phyloP scores from a whole-genome alignment of 73 alveolate genomes.

The Symbiodinium natans region DNA sequence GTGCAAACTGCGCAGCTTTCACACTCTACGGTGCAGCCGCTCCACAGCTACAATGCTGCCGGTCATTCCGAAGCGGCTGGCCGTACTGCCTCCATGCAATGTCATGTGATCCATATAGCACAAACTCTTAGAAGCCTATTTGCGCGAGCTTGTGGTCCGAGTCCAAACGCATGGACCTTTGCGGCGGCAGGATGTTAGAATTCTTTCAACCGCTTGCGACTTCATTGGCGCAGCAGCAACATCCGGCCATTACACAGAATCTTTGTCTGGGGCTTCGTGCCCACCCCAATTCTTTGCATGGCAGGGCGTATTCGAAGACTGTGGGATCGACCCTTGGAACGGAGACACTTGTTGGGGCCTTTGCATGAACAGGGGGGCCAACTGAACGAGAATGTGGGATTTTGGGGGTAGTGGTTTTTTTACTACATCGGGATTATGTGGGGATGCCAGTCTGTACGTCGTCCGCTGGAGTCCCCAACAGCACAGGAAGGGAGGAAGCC shows the following conservation, averaged over 20 bases:
- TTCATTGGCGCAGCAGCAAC: slow-evolving; percentile 16
- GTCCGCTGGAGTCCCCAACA: no score
- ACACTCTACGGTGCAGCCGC: not conserved
- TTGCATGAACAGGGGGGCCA: no score
- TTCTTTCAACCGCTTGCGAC: slow-evolving; percentile 5
- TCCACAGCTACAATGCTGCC: not conserved
- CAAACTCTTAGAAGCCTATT: no score
- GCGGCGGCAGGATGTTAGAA: not conserved
- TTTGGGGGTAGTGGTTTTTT: no score
- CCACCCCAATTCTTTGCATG: not conserved
- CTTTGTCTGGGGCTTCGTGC: not conserved
- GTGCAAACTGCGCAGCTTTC: not conserved
- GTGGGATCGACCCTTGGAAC: not conserved
- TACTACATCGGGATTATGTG: no score
- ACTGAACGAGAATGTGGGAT: no score
- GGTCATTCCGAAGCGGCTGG: no score
- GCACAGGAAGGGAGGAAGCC: no score
- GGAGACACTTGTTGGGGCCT: no score
- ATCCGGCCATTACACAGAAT: not conserved
- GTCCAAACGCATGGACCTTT: not conserved
- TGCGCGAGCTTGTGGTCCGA: not conserved
- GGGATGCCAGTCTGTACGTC: no score
- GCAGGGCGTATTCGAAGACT: not conserved
- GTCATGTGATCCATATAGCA: no score
- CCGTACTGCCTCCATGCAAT: no score